Evolutionary conservation across 176 grass and related monocot genomes (phyloP).

Genomic region (Oryza rufipogon): DNA sequence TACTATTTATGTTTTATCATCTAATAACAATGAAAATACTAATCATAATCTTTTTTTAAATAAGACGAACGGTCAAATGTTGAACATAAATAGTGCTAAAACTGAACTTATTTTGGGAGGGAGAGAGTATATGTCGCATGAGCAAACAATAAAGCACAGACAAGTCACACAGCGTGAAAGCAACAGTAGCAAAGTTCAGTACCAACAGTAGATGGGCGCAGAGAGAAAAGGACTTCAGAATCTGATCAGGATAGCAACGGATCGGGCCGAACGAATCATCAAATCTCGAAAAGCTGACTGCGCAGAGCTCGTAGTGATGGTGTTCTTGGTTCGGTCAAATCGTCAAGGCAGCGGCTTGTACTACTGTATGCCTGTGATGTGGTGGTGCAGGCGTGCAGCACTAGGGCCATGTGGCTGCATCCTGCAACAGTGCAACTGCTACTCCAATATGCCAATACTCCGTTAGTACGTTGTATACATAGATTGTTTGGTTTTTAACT

Average conservation of each 20-base stretch:
- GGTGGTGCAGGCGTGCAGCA: background rate
- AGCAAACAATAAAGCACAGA: background rate
- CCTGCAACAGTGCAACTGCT: background rate
- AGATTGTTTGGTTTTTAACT: too few species aligned
- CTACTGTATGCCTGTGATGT: background rate
- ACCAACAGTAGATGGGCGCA: background rate
- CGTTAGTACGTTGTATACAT: too few species aligned
- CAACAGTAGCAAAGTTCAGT: background rate
- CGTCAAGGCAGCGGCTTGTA: background rate
- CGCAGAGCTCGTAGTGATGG: conserved; percentile 7
- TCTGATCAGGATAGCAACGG: background rate
- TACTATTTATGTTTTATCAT: too few species aligned
- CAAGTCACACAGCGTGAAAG: background rate
- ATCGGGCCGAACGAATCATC: conserved; percentile 12
- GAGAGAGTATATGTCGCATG: background rate
- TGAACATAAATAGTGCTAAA: too few species aligned
- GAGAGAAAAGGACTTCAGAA: background rate
- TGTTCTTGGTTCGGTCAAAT: conserved; percentile 41
- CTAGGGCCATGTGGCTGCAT: conserved; percentile 12
- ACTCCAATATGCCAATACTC: too few species aligned
- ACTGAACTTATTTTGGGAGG: too few species aligned
- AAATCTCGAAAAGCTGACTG: conserved; percentile 35
- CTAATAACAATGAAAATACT: too few species aligned
- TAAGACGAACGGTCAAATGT: too few species aligned
- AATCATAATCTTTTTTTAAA: too few species aligned